Conservation (phyloP, 331 rosid species). For the Ulmus americana region DNA sequence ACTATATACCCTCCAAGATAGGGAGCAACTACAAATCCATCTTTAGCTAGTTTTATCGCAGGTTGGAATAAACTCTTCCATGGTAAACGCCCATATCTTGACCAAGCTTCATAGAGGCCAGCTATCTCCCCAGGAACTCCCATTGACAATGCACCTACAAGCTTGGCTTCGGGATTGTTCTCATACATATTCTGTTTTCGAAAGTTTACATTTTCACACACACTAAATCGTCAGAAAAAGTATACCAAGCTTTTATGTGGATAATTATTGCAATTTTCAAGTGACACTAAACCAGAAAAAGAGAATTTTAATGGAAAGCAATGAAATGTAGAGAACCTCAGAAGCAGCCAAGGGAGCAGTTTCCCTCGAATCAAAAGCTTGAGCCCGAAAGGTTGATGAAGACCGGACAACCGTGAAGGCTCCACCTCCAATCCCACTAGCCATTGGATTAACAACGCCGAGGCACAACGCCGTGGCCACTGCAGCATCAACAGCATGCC, state of each 20-base stretch:
- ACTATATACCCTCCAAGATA: constrained; percentile 33
- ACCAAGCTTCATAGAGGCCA: constrained; percentile 89
- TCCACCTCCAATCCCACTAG: constrained; percentile 98
- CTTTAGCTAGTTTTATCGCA: constrained; percentile 67
- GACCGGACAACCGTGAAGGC: constrained; percentile 67
- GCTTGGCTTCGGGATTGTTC: constrained; percentile 45
- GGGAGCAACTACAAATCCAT: constrained; percentile 59
- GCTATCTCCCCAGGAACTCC: constrained; percentile 96
- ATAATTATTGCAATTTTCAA: background rate
- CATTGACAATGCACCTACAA: constrained; percentile 54
- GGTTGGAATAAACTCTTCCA: constrained; percentile 76
- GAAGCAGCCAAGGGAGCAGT: constrained; percentile 89
- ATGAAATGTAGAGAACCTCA: constrained; percentile 39
- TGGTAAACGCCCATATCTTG: constrained; percentile 60
- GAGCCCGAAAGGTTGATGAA: constrained; percentile 44
- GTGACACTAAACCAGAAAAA: background rate
- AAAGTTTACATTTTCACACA: constrained; percentile 20
- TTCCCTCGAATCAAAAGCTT: constrained; percentile 84
- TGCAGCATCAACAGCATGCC: constrained; percentile 96
- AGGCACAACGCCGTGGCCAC: constrained; percentile 78
- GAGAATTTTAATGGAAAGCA: constrained; percentile 24
- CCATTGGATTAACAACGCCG: constrained; percentile 63
- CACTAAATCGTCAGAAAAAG: constrained; percentile 4
- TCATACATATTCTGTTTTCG: constrained; percentile 72
- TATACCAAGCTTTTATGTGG: no score